Base-by-base conservation (phyloP, 306 rosid genomes). In the Cicer yamashitae region DNA sequence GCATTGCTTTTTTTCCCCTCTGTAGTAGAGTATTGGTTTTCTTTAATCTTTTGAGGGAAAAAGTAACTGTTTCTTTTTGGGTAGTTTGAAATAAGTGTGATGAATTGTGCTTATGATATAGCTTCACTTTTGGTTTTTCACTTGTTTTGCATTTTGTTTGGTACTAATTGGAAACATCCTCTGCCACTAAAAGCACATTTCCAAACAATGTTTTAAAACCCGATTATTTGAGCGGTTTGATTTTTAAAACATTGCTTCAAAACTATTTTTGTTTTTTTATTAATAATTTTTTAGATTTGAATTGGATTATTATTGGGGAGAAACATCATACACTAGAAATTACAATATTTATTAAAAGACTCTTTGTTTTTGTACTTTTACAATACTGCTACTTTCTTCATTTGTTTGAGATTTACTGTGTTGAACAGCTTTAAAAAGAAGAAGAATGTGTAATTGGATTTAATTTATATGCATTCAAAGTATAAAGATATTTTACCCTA, bases 61-160 rank as follows among this genome's bases (percentile, higher is more conserved):
- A 12, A 3, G 41, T 38, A 1, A 17, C 5, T 63, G 50, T 72
- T 76, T 69, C 70, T 10, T 20, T 30, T 17, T 50, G 10, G 37
- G 17, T 59, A 61, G 71, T 80, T 58, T 7, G 47, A 62, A 14
- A 50, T 70, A 9, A 39, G 14, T 70, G 58, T 54, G 70, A 57
- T 58, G 50, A 73, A 53, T 69, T 47, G 46, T 8, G 18, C 14
- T 71, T 63, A 62, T 52, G 69, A 60, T 43, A 20, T 17, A 6
- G 74, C 15, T 53, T 61, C 22, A 11, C 61, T 67, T 58, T 62
- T 44, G 15, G 50, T 15, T 4, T 73, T 52, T 60, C 73, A 12
- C 47, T 59, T 17, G 10, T 78, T 74, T 20, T 11, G 63, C 74
- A 70, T 78, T 69, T 70, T 44, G 56, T 76, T 71, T 72, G 52